Percentiles rank a stretch among this genome's conserved stretches.
Evolutionary conservation across 345 rosid genomes (phyloP).

Genomic region (Xanthoceras sorbifolium): DNA sequence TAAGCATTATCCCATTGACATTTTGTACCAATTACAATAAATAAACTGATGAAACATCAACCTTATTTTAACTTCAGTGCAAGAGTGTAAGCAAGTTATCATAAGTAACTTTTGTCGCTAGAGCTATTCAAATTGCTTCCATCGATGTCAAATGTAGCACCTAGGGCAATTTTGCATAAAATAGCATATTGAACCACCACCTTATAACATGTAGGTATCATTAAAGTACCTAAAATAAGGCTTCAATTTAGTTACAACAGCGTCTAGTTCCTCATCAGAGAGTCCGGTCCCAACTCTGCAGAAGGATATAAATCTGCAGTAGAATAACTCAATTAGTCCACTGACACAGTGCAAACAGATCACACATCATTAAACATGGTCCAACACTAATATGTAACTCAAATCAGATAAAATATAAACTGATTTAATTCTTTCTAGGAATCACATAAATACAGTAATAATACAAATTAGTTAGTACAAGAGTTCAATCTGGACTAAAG

Average conservation of each 20-base stretch:
- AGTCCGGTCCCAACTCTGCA: conserved; percentile 98
- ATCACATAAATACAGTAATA: neutral
- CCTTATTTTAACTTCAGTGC: neutral
- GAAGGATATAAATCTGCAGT: conserved; percentile 83
- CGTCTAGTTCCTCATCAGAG: conserved; percentile 79
- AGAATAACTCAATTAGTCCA: conserved; percentile 18
- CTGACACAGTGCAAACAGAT: neutral
- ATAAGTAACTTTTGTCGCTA: neutral
- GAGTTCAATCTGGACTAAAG: neutral
- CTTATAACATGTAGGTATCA: conserved; percentile 5
- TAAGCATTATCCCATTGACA: neutral
- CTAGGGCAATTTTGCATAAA: neutral
- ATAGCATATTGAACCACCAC: neutral
- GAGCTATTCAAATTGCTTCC: conserved; percentile 16
- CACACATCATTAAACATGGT: neutral
- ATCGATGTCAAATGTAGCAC: neutral
- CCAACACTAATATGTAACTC: neutral
- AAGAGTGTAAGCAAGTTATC: neutral
- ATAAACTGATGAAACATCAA: neutral
- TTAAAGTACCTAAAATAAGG: conserved; percentile 78
- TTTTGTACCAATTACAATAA: neutral
- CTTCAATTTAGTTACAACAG: conserved; percentile 80
- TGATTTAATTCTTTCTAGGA: neutral
- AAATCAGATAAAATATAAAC: neutral
- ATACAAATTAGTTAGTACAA: neutral